These are phyloP conservation scores for Fusarium sublunatum DNA, from an alignment of 2,329 filamentous ascomycete genomes.

Conservation along the genomic window DNA sequence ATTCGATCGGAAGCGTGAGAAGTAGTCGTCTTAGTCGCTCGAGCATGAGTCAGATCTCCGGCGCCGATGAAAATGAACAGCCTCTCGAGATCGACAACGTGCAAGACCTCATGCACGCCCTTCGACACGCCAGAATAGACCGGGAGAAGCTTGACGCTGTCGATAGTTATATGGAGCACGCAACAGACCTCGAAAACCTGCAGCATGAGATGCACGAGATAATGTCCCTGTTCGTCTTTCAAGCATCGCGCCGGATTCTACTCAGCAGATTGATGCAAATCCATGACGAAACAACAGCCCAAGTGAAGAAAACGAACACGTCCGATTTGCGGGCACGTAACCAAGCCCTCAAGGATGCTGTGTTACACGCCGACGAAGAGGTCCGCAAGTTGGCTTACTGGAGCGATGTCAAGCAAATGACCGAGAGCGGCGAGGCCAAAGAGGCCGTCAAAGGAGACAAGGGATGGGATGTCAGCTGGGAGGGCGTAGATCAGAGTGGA, in stretches of 20 bases:
- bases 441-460: constrained; percentile 56
- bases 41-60: constrained; percentile 52
- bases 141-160: constrained; percentile 90
- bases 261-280: constrained; percentile 75
- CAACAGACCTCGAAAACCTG: constrained; percentile 80
- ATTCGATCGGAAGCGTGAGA: constrained; percentile 50
- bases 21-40: constrained; percentile 51
- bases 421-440: constrained; percentile 62
- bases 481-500: constrained; percentile 66
- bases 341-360: constrained; percentile 77
- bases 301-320: constrained; percentile 54
- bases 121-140: constrained; percentile 82
- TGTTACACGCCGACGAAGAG: constrained; percentile 81
- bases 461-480: constrained; percentile 57
- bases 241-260: constrained; percentile 83
- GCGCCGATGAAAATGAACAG: constrained; percentile 64
- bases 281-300: constrained; percentile 56
- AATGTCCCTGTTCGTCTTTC: constrained; percentile 89
- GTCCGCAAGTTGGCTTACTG: constrained; percentile 87
- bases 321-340: constrained; percentile 58
- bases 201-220: constrained; percentile 83
- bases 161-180: constrained; percentile 82
- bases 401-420: constrained; percentile 82
- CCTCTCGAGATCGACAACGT: constrained; percentile 71
- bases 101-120: constrained; percentile 72